Conservation (phyloP, 2,329 filamentous ascomycete genomes). For the Exophiala spinifera region DNA sequence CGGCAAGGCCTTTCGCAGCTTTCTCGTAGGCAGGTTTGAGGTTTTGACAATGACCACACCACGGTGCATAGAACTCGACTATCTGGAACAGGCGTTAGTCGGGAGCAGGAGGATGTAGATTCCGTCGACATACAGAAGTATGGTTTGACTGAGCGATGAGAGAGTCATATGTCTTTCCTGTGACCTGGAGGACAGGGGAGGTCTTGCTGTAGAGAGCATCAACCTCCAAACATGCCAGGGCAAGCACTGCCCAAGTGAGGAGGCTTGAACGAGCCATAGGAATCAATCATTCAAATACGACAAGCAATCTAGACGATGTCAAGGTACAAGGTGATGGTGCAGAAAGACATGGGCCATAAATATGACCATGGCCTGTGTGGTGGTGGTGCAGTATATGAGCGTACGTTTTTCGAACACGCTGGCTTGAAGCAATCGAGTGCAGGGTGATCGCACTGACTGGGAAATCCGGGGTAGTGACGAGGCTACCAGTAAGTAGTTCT, state of each 20-base stretch:
- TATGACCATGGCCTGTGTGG: conserved; percentile 6
- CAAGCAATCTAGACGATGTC: background rate
- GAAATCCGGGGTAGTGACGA: conserved; percentile 7
- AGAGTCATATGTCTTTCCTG: conserved; percentile 72
- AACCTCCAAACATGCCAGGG: conserved; percentile 58
- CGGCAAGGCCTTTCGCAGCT: conserved; percentile 81
- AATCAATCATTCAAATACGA: background rate
- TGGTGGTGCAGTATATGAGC: background rate
- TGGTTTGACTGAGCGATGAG: conserved; percentile 87
- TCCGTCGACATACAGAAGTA: conserved; percentile 69
- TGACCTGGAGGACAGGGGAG: conserved; percentile 81
- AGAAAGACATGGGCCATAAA: conserved; percentile 10
- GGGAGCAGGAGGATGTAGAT: conserved; percentile 12
- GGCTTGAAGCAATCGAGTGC: conserved; percentile 12
- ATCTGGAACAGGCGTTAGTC: conserved; percentile 38
- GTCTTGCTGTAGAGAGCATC: conserved; percentile 79
- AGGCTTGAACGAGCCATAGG: conserved; percentile 13
- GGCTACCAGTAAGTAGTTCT: background rate
- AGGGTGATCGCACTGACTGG: background rate
- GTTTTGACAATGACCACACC: conserved; percentile 96
- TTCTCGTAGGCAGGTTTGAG: conserved; percentile 96
- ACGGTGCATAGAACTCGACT: conserved; percentile 84
- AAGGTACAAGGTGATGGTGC: conserved; percentile 24
- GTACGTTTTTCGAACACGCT: conserved; percentile 20
- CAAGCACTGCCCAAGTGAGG: conserved; percentile 26